A percentile compares a stretch with the other conserved stretches of the same genome.
phyloP scores from a whole-genome alignment of 2,329 filamentous ascomycete genomes.

The Neofusicoccum umdonicola region DNA sequence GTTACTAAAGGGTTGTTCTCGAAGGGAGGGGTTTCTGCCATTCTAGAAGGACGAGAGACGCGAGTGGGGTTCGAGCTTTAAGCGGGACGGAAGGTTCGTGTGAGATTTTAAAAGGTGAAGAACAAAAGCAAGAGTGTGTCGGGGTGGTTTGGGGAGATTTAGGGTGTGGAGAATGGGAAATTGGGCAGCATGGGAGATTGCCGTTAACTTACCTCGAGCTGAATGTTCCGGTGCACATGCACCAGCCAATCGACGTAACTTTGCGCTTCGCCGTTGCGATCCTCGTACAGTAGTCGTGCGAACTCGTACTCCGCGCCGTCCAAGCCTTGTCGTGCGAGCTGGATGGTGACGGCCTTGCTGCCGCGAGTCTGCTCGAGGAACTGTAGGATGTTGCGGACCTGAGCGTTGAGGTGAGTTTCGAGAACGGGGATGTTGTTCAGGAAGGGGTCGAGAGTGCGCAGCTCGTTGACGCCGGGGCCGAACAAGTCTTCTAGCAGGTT shows the following conservation, averaged over 20 bases:
- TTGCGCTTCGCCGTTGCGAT: conserved; percentile 95
- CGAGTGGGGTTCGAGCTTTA: conserved; percentile 13
- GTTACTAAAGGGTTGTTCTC: background rate
- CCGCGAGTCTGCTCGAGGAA: conserved; percentile 78
- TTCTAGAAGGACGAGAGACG: conserved; percentile 8
- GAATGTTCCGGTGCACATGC: conserved; percentile 87
- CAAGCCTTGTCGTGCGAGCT: conserved; percentile 86
- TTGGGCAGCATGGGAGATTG: too few relatives aligned
- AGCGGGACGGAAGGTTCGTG: background rate
- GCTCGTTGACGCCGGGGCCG: conserved; percentile 67
- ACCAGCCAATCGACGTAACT: conserved; percentile 99
- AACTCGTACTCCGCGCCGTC: conserved; percentile 98
- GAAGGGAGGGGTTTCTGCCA: background rate
- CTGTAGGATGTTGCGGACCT: conserved; percentile 89
- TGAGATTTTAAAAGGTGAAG: background rate
- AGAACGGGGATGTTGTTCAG: conserved; percentile 76
- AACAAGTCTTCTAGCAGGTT: conserved; percentile 90
- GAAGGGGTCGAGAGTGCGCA: conserved; percentile 79
- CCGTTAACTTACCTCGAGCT: conserved; percentile 63
- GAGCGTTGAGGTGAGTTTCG: conserved; percentile 88
- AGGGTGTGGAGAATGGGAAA: too few relatives aligned
- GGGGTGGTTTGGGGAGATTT: background rate
- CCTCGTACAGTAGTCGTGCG: conserved; percentile 84
- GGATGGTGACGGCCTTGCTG: conserved; percentile 83
- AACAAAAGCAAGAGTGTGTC: too few relatives aligned